These are phyloP conservation scores for Penicillium sp. DNA, from an alignment of 2,329 filamentous ascomycete genomes.

Conservation along the genomic window DNA sequence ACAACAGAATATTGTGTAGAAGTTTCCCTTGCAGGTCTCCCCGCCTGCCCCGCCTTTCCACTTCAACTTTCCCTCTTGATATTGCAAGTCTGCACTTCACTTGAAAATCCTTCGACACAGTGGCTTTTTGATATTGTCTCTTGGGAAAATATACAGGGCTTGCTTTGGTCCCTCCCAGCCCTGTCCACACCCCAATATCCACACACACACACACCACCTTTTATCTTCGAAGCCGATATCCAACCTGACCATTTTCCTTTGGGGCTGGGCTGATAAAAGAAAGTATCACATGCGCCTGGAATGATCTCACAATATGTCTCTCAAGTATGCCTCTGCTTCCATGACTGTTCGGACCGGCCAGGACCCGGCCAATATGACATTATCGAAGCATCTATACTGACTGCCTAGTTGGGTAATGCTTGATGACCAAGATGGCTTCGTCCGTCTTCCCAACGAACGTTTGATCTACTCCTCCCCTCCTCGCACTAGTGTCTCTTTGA, in stretches of 20 bases:
- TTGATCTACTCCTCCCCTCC: slow-evolving; percentile 71
- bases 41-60: slow-evolving; percentile 17
- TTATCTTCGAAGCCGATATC: not conserved
- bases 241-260: not conserved
- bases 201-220: not conserved
- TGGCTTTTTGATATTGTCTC: not conserved
- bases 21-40: slow-evolving; percentile 9
- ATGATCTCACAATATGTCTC: slow-evolving; percentile 21
- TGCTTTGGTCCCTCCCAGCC: not conserved
- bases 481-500: slow-evolving; percentile 66
- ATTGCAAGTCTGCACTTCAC: not conserved
- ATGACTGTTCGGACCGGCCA: not conserved
- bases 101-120: not conserved
- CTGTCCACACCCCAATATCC: not conserved
- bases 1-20: not conserved
- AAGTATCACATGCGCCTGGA: not conserved
- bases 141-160: not conserved
- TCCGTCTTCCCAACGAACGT: slow-evolving; percentile 74
- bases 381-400: not conserved
- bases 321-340: slow-evolving; percentile 30
- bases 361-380: not conserved
- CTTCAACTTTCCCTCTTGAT: slow-evolving; percentile 2
- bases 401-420: slow-evolving; percentile 80
- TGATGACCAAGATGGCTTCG: slow-evolving; percentile 61
- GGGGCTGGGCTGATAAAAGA: not conserved